Evolutionary conservation across 352 stramenopile species (phyloP).

Genomic region (Globisporangium recalcitrans): DNA sequence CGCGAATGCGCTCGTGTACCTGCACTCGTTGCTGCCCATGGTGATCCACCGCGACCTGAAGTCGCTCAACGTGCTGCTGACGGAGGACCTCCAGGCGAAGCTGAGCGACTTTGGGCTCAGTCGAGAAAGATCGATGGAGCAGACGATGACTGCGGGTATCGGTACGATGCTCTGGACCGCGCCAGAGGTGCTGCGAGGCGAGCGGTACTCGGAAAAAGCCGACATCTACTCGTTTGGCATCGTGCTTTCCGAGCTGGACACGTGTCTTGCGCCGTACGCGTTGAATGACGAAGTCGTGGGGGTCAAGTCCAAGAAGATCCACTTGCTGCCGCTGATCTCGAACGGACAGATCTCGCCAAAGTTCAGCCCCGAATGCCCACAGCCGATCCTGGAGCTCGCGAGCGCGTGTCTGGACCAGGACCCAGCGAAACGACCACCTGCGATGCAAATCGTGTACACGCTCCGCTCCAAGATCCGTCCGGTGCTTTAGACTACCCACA

Average conservation of each 20-base stretch:
- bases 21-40: conserved; percentile 41
- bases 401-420: conserved; percentile 32
- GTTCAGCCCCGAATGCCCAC: conserved; percentile 35
- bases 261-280: conserved; percentile 28
- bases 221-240: conserved; percentile 35
- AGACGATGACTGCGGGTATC: conserved; percentile 36
- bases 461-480: conserved; percentile 38
- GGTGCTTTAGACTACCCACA: conserved; percentile 19
- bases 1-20: conserved; percentile 43
- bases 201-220: conserved; percentile 34
- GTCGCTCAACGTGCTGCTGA: conserved; percentile 43
- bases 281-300: conserved; percentile 17
- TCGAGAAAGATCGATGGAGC: conserved; percentile 29
- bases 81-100: conserved; percentile 37
- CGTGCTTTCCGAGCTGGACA: conserved; percentile 31
- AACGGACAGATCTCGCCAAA: conserved; percentile 26
- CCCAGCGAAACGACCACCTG: conserved; percentile 31
- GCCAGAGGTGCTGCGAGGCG: conserved; percentile 41
- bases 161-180: conserved; percentile 43
- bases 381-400: conserved; percentile 32
- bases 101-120: conserved; percentile 45
- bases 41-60: conserved; percentile 46
- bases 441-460: conserved; percentile 43
- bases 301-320: conserved; percentile 19
- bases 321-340: conserved; percentile 28